Evolutionary conservation across 495 filamentous ascomycete species (phyloP).

Genomic region (Aspergillus ostianus): DNA sequence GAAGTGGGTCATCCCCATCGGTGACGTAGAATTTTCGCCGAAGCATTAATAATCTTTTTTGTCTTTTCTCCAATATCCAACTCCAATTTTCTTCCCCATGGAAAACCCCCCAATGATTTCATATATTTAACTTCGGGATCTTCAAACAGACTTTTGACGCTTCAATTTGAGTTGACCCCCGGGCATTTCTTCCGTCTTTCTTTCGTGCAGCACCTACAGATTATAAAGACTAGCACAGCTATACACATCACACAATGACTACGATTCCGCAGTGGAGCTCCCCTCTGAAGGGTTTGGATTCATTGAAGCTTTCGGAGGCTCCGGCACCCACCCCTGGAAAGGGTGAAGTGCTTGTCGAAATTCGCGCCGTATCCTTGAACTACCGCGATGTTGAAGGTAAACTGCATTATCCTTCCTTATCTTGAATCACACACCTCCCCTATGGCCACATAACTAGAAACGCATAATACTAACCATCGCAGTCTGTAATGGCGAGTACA

Average conservation of each 20-base stretch:
- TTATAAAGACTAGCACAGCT: background rate
- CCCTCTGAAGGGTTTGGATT: background rate
- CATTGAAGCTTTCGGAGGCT: background rate
- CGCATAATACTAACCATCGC: background rate
- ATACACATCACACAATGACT: background rate
- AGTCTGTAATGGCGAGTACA: constrained; percentile 58
- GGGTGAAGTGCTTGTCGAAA: background rate
- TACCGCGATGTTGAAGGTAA: background rate
- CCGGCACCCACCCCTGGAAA: background rate
- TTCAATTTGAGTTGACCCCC: background rate
- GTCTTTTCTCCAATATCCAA: background rate
- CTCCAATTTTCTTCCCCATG: background rate
- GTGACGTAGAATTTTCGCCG: background rate
- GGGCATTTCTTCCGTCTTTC: background rate
- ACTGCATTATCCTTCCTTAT: no score
- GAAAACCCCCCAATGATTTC: background rate
- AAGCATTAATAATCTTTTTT: background rate
- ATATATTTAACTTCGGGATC: background rate
- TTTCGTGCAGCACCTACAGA: background rate
- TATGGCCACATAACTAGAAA: background rate
- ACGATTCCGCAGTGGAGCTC: background rate
- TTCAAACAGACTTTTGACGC: background rate
- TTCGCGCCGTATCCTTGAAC: background rate
- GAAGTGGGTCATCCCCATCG: background rate
- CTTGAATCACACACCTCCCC: no score